Percentiles rank a stretch among this genome's conserved stretches.
These are phyloP conservation scores for Macrotyloma uniflorum DNA, from an alignment of 306 rosid genomes.

Conservation along the genomic window DNA sequence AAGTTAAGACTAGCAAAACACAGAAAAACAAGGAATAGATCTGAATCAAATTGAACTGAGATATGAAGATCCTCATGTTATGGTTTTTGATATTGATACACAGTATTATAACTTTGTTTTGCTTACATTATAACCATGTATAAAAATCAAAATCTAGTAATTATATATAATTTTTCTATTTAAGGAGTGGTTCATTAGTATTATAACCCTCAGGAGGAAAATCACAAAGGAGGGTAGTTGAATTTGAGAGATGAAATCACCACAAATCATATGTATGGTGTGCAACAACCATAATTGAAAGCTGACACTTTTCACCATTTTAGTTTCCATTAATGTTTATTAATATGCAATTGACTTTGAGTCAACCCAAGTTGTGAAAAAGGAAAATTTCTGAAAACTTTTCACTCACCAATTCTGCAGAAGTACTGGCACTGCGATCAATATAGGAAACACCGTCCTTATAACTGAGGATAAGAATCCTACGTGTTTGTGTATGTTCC, in stretches of 20 bases:
- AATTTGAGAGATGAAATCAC: neutral
- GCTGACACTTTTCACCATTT: neutral
- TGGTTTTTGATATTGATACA: too few species aligned
- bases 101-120: too few species aligned
- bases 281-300: neutral
- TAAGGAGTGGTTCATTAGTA: too few species aligned
- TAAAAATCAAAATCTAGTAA: too few species aligned
- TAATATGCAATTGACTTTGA: neutral
- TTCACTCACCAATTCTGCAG: neutral
- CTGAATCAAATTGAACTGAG: too few species aligned
- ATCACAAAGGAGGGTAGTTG: neutral
- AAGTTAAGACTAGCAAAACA: too few species aligned
- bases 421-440: too few species aligned
- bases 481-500: constrained; percentile 4
- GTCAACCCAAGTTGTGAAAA: neutral
- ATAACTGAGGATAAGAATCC: constrained; percentile 9
- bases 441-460: neutral
- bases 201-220: neutral
- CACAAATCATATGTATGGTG: neutral
- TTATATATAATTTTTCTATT: too few species aligned
- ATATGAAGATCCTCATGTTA: too few species aligned
- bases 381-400: neutral
- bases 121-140: too few species aligned
- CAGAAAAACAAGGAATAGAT: too few species aligned
- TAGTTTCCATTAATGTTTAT: neutral